Evolutionary conservation across 1,284 basidiomycete species (phyloP).

Genomic region (Butyriboletus regius): DNA sequence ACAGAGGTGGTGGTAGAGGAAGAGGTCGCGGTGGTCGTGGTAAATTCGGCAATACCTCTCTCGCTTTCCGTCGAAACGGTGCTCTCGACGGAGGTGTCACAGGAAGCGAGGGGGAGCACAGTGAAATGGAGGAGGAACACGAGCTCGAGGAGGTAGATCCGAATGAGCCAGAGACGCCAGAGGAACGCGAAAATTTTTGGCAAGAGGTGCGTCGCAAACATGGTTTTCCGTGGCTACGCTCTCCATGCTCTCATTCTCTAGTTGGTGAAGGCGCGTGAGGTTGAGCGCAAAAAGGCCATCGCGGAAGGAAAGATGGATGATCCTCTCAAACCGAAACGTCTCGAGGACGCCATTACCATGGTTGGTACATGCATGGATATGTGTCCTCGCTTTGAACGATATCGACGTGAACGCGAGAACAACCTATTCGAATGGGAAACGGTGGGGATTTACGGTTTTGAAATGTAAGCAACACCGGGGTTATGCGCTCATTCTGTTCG

Average conservation of each 20-base stretch:
- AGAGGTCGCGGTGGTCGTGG: conserved; percentile 35
- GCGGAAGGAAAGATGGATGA: conserved; percentile 81
- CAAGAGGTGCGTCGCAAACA: conserved; percentile 49
- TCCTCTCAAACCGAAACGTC: conserved; percentile 65
- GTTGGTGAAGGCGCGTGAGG: conserved; percentile 67
- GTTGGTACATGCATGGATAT: conserved; percentile 87
- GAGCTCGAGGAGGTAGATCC: conserved; percentile 25
- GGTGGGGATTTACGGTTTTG: conserved; percentile 41
- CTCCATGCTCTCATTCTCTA: conserved; percentile 29
- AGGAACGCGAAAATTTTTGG: conserved; percentile 59
- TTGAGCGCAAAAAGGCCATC: conserved; percentile 72
- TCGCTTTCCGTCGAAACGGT: conserved; percentile 24
- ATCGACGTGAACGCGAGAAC: conserved; percentile 83
- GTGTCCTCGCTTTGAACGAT: conserved; percentile 90
- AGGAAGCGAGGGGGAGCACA: conserved; percentile 29
- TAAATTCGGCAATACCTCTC: conserved; percentile 36
- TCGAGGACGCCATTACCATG: conserved; percentile 84
- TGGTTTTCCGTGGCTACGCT: conserved; percentile 12
- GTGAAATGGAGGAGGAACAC: conserved; percentile 24
- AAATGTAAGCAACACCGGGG: conserved; percentile 1
- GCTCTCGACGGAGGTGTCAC: conserved; percentile 23
- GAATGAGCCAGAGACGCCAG: conserved; percentile 43
- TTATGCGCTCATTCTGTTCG: conserved; percentile 35
- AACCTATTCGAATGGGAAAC: conserved; percentile 83
- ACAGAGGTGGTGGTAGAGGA: conserved; percentile 37